Evolutionary conservation across 805 yeast species (phyloP).

Genomic region (Alloascoidea hylecoeti): DNA sequence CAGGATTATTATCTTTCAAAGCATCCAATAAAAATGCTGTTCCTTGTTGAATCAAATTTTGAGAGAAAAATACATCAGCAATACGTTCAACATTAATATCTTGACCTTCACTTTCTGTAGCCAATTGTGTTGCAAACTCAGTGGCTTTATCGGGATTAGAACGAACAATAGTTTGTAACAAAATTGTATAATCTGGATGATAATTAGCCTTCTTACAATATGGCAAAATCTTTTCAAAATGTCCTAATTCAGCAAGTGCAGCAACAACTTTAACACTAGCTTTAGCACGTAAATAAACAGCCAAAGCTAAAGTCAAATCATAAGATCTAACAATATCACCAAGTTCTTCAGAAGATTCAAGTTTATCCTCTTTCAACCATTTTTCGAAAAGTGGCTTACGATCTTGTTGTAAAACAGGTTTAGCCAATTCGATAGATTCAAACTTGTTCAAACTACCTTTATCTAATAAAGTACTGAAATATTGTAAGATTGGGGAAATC

Average conservation of each 20-base stretch:
- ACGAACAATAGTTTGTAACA: conserved; percentile 83
- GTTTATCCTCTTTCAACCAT: conserved; percentile 91
- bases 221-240: conserved; percentile 90
- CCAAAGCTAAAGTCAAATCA: conserved; percentile 76
- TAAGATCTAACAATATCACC: conserved; percentile 91
- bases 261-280: conserved; percentile 83
- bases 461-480: conserved; percentile 82
- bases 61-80: conserved; percentile 89
- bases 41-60: conserved; percentile 92
- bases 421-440: conserved; percentile 90
- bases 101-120: conserved; percentile 43
- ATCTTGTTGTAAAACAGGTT: conserved; percentile 91
- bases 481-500: conserved; percentile 86
- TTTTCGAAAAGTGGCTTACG: conserved; percentile 88
- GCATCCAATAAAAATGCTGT: conserved; percentile 95
- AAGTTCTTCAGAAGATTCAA: conserved; percentile 89
- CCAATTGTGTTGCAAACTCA: conserved; percentile 84
- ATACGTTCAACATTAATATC: conserved; percentile 70
- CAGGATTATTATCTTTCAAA: conserved; percentile 82
- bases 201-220: conserved; percentile 83
- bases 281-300: conserved; percentile 76
- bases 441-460: conserved; percentile 84
- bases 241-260: conserved; percentile 87
- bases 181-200: conserved; percentile 78
- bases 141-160: conserved; percentile 96